Percentiles rank a stretch among this genome's conserved stretches.
Conservation (phyloP, 768 basidiomycete species). For the Hebeloma cylindrosporum region DNA sequence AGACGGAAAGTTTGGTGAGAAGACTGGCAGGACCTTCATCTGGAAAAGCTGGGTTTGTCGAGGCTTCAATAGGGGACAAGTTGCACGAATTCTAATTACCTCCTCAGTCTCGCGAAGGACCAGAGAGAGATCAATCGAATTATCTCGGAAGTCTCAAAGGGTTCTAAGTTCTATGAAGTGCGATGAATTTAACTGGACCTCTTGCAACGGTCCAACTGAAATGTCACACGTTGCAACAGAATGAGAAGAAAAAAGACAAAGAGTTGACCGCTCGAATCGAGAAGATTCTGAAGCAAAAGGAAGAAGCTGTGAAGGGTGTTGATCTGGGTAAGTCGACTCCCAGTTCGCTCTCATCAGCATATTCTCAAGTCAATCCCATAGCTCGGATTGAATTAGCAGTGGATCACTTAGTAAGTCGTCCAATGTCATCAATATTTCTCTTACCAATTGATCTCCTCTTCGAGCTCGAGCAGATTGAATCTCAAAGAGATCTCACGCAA, state of each 20-base stretch:
- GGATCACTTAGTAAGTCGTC: slow-evolving; percentile 59
- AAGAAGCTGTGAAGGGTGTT: slow-evolving; percentile 53
- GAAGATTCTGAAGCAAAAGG: slow-evolving; percentile 62
- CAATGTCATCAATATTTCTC: not conserved
- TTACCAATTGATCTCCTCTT: slow-evolving; percentile 1
- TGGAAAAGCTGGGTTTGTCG: slow-evolving; percentile 79
- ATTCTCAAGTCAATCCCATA: slow-evolving; percentile 20
- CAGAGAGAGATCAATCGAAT: slow-evolving; percentile 84
- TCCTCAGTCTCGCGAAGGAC: slow-evolving; percentile 66
- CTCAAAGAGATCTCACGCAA: slow-evolving; percentile 75
- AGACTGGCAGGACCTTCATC: slow-evolving; percentile 88
- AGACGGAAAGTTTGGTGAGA: slow-evolving; percentile 67
- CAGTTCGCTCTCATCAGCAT: slow-evolving; percentile 11
- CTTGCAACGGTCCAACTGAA: not conserved
- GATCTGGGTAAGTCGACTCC: slow-evolving; percentile 50
- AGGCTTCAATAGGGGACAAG: not conserved
- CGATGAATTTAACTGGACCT: slow-evolving; percentile 13
- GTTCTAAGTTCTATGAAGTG: slow-evolving; percentile 90
- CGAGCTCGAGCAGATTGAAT: slow-evolving; percentile 72
- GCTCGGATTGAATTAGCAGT: slow-evolving; percentile 62
- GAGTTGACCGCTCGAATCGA: slow-evolving; percentile 78
- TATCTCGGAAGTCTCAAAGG: slow-evolving; percentile 89
- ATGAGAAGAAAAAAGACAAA: slow-evolving; percentile 88
- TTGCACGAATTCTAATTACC: slow-evolving; percentile 1
- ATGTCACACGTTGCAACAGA: slow-evolving; percentile 41